phyloP scores from a whole-genome alignment of 805 yeast genomes.

The Metschnikowia santaceciliae region DNA sequence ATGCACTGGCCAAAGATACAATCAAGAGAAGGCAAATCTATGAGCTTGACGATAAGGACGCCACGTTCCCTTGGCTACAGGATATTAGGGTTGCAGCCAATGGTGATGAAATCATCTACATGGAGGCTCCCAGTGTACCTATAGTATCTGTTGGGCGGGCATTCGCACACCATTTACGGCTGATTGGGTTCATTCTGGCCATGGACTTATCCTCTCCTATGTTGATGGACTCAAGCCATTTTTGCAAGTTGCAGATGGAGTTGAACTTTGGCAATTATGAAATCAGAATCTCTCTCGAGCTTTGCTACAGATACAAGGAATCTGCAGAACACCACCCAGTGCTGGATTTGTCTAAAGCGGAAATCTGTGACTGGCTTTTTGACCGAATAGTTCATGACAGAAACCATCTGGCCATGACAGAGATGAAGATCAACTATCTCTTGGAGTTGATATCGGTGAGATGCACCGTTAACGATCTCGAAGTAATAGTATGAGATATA shows the following conservation, averaged over 20 bases:
- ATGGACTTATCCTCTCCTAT: not conserved
- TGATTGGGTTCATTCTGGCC: conserved; percentile 11
- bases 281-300: conserved; percentile 6
- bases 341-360: conserved; percentile 9
- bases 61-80: conserved; percentile 12
- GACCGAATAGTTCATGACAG: conserved; percentile 13
- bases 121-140: conserved; percentile 13
- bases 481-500: conserved; percentile 3
- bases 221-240: conserved; percentile 2
- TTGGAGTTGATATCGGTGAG: conserved; percentile 8
- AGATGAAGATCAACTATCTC: conserved; percentile 13
- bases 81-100: conserved; percentile 9
- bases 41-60: conserved; percentile 8
- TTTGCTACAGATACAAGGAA: conserved; percentile 9
- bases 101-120: conserved; percentile 8
- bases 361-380: conserved; percentile 12
- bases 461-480: conserved; percentile 14
- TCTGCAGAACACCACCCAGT: conserved; percentile 1
- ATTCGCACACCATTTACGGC: conserved; percentile 11
- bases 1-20: conserved; percentile 9
- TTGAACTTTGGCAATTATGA: conserved; percentile 5
- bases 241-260: conserved; percentile 11
- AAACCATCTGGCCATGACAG: conserved; percentile 8
- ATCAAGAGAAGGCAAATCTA: conserved; percentile 11
- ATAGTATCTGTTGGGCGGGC: conserved; percentile 14